These are phyloP conservation scores for Candida fluviatilis DNA, from an alignment of 805 yeast genomes.

Conservation along the genomic window DNA sequence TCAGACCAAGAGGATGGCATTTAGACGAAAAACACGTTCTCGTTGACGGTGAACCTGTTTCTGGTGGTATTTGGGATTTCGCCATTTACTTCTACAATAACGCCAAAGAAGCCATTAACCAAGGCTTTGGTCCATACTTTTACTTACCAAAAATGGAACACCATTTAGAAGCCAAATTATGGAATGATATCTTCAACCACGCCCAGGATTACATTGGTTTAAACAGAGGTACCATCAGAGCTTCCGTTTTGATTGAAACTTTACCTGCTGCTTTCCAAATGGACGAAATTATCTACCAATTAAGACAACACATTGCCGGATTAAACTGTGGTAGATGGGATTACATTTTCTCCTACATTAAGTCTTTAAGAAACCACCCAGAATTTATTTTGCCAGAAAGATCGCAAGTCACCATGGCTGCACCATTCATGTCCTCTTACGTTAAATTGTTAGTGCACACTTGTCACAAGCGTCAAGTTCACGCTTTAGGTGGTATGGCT, in stretches of 20 bases:
- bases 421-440: conserved; percentile 77
- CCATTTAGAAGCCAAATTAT: conserved; percentile 73
- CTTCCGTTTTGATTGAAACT: conserved; percentile 79
- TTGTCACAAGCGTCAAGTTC: conserved; percentile 76
- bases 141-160: conserved; percentile 86
- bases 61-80: conserved; percentile 76
- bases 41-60: conserved; percentile 71
- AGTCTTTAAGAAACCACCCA: conserved; percentile 65
- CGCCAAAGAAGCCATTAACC: conserved; percentile 55
- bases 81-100: conserved; percentile 76
- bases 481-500: conserved; percentile 91
- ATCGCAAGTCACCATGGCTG: conserved; percentile 73
- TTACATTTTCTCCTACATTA: conserved; percentile 77
- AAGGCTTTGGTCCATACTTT: conserved; percentile 78
- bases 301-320: conserved; percentile 74
- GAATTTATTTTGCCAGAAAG: conserved; percentile 74
- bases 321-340: conserved; percentile 91
- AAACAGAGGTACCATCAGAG: conserved; percentile 74
- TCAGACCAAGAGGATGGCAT: conserved; percentile 90
- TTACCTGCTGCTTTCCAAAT: conserved; percentile 83
- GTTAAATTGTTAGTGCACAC: conserved; percentile 69
- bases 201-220: conserved; percentile 69
- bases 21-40: conserved; percentile 68
- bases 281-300: conserved; percentile 77
- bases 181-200: conserved; percentile 77